Percentiles rank a stretch among this genome's conserved stretches.
phyloP scores from a whole-genome alignment of 2,329 filamentous ascomycete genomes.

The Pseudogymnoascus sp. region DNA sequence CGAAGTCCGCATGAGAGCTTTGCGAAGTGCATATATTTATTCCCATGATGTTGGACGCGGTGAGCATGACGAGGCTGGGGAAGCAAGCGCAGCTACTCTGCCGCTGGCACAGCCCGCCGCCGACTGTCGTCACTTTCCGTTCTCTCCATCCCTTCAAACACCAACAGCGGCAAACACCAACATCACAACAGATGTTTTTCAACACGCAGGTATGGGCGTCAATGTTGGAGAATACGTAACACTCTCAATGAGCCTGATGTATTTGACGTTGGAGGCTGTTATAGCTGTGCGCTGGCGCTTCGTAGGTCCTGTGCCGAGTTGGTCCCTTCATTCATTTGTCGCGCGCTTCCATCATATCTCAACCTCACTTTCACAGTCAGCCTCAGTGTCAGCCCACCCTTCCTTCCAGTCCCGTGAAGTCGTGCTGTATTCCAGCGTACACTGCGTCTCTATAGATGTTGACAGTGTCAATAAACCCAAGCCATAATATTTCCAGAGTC shows the following conservation, averaged over 20 bases:
- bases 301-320: not conserved
- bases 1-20: not conserved
- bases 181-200: not conserved
- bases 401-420: not conserved
- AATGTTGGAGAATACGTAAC: not conserved
- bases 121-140: not conserved
- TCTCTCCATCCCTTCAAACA: not conserved
- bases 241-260: not conserved
- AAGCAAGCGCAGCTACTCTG: not conserved
- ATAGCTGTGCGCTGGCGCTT: not conserved
- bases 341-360: not conserved
- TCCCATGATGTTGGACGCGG: not conserved
- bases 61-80: conserved; percentile 4
- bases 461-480: not conserved
- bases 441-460: not conserved
- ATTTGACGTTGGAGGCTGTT: not conserved
- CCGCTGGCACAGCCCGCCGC: not conserved
- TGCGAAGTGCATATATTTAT: conserved; percentile 7
- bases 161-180: not conserved
- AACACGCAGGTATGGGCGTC: not conserved
- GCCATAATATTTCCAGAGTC: not conserved
- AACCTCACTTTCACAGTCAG: not conserved
- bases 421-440: not conserved
- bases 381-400: not conserved
- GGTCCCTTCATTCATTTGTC: not conserved